Evolutionary conservation across 2,329 filamentous ascomycete species (phyloP), one percentile per base, ranked within the genome.

Genomic region (Cladosporium sp.): DNA sequence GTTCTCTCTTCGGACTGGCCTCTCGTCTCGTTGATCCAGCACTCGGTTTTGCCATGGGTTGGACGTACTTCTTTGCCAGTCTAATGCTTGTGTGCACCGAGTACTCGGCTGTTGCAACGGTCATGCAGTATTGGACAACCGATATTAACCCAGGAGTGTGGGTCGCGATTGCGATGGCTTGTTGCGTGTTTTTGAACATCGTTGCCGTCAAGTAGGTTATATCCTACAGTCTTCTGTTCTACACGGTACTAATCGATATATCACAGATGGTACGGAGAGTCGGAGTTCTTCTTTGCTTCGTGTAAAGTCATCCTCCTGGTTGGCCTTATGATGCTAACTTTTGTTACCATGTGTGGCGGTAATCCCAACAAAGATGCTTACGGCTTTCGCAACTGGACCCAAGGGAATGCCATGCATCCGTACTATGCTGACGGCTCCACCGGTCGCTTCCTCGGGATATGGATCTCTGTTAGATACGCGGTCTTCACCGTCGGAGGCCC

Each of bases 1-100:
- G 87, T 38, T 87, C 88, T 0, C 91, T 92, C 69, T 88, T 90
- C 68, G 84, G 86, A 30, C 89, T 91, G 65, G 88, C 88, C 3
- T 86, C 87, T 12, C 82, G 86, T 47, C 90, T 84, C 64, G 87
- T 91, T 25, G 88, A 91, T 65, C 86, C 90, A 63, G 86, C 88
- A 3, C 87, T 90, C 60, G 83, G 84, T 30, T 85, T 87, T 63
- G 59, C 60, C n/a, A 59, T 78, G 78, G 60, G 70, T 30, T 70
- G 67, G 67, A 69, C 69, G 59, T 70, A 63, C 52, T 65, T 56
- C 50, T 43, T 62, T 40, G 43, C 59, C 30, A 54, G 58, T 20
- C 51, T 62, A 40, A 60, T 62, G 17, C 54, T 51, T 3, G 59
- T 62, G 40, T 62, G 60, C 47, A 62, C 60, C 2, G 58, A 62